Evolutionary conservation across 2,329 filamentous ascomycete genomes (phyloP).

Genomic region (Colletotrichum viniferum): DNA sequence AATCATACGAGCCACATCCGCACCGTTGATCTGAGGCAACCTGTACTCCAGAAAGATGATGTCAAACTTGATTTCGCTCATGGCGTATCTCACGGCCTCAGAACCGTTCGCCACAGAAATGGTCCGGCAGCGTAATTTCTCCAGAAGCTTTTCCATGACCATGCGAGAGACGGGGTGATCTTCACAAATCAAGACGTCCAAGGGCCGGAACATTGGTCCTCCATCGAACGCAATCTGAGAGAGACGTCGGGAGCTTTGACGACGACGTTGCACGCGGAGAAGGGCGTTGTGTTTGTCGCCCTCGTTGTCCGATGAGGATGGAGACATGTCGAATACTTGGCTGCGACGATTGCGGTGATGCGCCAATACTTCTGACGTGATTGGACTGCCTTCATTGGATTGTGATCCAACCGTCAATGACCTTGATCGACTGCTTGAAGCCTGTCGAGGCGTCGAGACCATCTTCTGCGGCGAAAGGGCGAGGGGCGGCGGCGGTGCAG

Average conservation of each 20-base stretch:
- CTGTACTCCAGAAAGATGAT: conserved; percentile 99
- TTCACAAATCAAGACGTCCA: conserved; percentile 96
- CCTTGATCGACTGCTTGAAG: conserved; percentile 73
- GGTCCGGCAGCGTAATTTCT: conserved; percentile 93
- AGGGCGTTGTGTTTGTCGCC: conserved; percentile 90
- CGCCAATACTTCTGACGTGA: conserved; percentile 69
- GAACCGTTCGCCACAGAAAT: conserved; percentile 90
- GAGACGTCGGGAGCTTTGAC: conserved; percentile 93
- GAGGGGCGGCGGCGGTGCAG: conserved; percentile 53
- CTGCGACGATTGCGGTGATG: conserved; percentile 89
- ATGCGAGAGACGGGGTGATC: conserved; percentile 96
- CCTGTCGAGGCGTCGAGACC: conserved; percentile 63
- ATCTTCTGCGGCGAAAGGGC: conserved; percentile 68
- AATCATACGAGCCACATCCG: conserved; percentile 96
- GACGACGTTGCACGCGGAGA: conserved; percentile 86
- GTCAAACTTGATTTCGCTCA: conserved; percentile 98
- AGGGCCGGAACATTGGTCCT: conserved; percentile 83
- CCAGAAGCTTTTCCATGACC: conserved; percentile 98
- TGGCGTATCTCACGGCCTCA: conserved; percentile 90
- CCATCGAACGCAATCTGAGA: conserved; percentile 89
- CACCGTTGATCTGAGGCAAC: conserved; percentile 90
- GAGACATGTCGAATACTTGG: conserved; percentile 94
- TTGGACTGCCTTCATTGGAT: conserved; percentile 88
- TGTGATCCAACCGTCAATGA: conserved; percentile 94
- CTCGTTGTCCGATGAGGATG: conserved; percentile 97